Evolutionary conservation across 495 filamentous ascomycete species (phyloP).

Genomic region (Penicillium coprophilum): DNA sequence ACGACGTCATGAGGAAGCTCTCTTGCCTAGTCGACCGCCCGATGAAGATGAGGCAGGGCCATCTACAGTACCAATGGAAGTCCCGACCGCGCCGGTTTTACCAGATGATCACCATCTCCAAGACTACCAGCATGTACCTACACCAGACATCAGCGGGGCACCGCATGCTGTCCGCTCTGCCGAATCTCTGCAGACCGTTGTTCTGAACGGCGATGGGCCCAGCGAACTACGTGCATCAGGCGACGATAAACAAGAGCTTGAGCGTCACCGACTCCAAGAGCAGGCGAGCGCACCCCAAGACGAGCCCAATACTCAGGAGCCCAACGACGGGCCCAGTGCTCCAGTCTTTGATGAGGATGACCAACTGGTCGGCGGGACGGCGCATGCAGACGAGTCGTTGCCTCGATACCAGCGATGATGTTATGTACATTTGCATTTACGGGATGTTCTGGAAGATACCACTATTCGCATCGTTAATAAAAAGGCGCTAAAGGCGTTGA

Average conservation of each 20-base stretch:
- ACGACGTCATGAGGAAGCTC: slow-evolving; percentile 62
- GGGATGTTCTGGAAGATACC: slow-evolving; percentile 33
- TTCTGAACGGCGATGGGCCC: slow-evolving; percentile 28
- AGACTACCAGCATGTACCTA: slow-evolving; percentile 39
- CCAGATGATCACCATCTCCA: slow-evolving; percentile 42
- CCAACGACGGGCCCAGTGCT: slow-evolving; percentile 55
- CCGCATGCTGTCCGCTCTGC: slow-evolving; percentile 42
- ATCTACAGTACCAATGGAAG: slow-evolving; percentile 37
- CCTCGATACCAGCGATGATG: slow-evolving; percentile 49
- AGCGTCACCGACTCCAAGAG: slow-evolving; percentile 68
- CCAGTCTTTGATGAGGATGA: slow-evolving; percentile 66
- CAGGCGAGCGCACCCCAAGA: slow-evolving; percentile 67
- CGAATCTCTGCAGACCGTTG: slow-evolving; percentile 43
- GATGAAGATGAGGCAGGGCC: slow-evolving; percentile 48
- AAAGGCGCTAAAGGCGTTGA: slow-evolving; percentile 22
- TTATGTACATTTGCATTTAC: slow-evolving; percentile 31
- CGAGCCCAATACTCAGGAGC: slow-evolving; percentile 42
- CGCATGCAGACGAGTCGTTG: slow-evolving; percentile 47
- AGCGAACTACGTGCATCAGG: slow-evolving; percentile 21
- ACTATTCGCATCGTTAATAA: slow-evolving; percentile 31
- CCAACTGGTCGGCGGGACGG: slow-evolving; percentile 39
- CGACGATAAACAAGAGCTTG: slow-evolving; percentile 88
- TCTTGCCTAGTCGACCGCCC: slow-evolving; percentile 71
- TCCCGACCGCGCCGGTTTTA: slow-evolving; percentile 40
- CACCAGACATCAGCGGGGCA: slow-evolving; percentile 21